phyloP scores from a whole-genome alignment of 2,329 filamentous ascomycete genomes.

The Pezicula radicicola region DNA sequence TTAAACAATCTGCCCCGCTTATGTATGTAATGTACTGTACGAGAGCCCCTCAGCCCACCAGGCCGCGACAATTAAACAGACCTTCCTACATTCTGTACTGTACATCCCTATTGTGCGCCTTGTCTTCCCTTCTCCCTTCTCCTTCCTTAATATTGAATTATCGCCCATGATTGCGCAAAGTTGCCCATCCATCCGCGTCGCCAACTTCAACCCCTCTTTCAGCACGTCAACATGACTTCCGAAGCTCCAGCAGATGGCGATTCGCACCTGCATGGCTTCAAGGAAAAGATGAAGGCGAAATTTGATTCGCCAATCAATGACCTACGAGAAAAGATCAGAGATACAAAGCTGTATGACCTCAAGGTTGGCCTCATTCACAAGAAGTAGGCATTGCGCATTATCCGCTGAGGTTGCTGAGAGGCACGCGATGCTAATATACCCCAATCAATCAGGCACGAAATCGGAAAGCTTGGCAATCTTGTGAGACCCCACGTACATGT shows the following conservation, averaged over 20 bases:
- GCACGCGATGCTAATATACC: constrained; percentile 2
- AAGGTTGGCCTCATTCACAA: constrained; percentile 56
- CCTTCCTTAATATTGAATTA: background rate
- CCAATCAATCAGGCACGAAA: constrained; percentile 43
- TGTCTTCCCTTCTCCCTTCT: background rate
- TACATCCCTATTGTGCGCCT: no score
- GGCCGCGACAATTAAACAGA: no score
- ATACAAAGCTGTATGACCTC: constrained; percentile 51
- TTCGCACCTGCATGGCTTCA: constrained; percentile 14
- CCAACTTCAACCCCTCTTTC: no score
- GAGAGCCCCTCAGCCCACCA: no score
- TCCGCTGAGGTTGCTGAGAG: background rate
- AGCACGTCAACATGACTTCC: constrained; percentile 17
- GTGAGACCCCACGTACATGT: constrained; percentile 34
- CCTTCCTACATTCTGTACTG: no score
- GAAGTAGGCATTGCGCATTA: constrained; percentile 42
- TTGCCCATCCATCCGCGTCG: no score
- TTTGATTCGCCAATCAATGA: constrained; percentile 46
- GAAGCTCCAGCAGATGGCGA: constrained; percentile 23
- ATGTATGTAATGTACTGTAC: no score
- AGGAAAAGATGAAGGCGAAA: constrained; percentile 33
- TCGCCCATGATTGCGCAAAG: background rate
- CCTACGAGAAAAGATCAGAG: constrained; percentile 48
- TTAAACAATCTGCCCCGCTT: no score
- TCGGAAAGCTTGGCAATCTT: constrained; percentile 62